Evolutionary conservation across 495 filamentous ascomycete genomes (phyloP).

Genomic region (Amphirosellinia nigrospora): DNA sequence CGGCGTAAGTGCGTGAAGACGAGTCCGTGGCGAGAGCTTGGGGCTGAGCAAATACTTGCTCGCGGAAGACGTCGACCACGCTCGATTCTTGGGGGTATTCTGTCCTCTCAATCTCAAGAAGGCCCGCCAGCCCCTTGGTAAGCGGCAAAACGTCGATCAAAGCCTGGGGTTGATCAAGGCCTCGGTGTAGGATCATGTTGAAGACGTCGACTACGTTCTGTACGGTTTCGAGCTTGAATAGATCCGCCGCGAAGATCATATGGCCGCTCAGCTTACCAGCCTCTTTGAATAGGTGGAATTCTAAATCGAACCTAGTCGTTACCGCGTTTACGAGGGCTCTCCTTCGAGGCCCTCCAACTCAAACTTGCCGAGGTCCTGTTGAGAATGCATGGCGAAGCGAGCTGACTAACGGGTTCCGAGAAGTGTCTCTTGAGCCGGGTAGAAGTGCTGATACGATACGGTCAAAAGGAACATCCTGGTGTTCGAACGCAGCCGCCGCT

Average conservation of each 20-base stretch:
- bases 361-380: conserved; percentile 28
- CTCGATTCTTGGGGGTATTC: conserved; percentile 23
- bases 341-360: conserved; percentile 23
- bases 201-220: conserved; percentile 21
- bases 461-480: conserved; percentile 29
- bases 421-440: conserved; percentile 24
- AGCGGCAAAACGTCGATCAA: conserved; percentile 20
- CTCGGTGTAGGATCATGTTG: conserved; percentile 10
- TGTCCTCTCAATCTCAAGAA: conserved; percentile 17
- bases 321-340: conserved; percentile 14
- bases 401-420: conserved; percentile 27
- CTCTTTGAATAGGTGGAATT: conserved; percentile 28
- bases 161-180: conserved; percentile 22
- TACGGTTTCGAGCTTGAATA: conserved; percentile 20
- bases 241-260: conserved; percentile 23
- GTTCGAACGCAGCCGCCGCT: conserved; percentile 19
- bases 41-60: conserved; percentile 11
- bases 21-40: conserved; percentile 23
- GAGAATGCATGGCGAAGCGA: conserved; percentile 28
- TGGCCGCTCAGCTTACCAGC: conserved; percentile 13
- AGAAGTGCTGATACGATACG: conserved; percentile 25
- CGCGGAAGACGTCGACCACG: conserved; percentile 28
- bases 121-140: conserved; percentile 9
- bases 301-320: conserved; percentile 26
- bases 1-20: conserved; percentile 23